Base-by-base conservation (phyloP, 2,329 filamentous ascomycete genomes). In the Phyllosticta citriasiana region DNA sequence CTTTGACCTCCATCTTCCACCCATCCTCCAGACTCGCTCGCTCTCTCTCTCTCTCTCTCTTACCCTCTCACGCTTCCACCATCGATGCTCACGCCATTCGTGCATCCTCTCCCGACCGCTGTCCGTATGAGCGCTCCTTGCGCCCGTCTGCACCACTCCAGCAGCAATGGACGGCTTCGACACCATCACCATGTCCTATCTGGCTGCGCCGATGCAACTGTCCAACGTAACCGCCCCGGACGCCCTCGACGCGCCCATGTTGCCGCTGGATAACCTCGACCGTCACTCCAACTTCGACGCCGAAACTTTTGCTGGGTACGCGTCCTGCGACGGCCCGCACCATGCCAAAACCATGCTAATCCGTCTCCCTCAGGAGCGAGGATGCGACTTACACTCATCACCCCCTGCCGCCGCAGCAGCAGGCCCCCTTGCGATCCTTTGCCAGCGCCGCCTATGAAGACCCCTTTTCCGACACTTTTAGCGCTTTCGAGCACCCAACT, bases 131-230 rank as follows among this genome's bases (percentile, higher is more conserved):
- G 40, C 40, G 40, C 40, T 16, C 40, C 40, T 47, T 47, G 40
- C 40, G 40, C 40, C 40, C 40, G 40, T 16, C 40, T 47, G 40
- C 40, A 47, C 40, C 40, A 47, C 6, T 64, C 62, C 62, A 64
- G 63, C 64, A 70, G 70, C 67, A 63, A 77, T 77, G 75, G 82
- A 84, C 69, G 78, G 80, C 71, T 84, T 82, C 73, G 82, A 84
- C 71, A 81, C 80, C 66, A 80, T 82, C 73, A 78, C 80, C 71
- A 84, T 86, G 83, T 81, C 82, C 67, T 86, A 85, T 68, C 73
- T 85, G 73, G 78, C 80, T 61, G 80, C 79, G 66, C 80, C 82
- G 65, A 76, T 85, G 70, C 78, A 80, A 60, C 78, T 84, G 64
- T 77, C 80, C 56, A 78, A 80, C 70, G 75, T 81, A 57, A 77